These are phyloP conservation scores for Raddia guianensis DNA, from an alignment of 176 grass and related monocot genomes.

Conservation along the genomic window DNA sequence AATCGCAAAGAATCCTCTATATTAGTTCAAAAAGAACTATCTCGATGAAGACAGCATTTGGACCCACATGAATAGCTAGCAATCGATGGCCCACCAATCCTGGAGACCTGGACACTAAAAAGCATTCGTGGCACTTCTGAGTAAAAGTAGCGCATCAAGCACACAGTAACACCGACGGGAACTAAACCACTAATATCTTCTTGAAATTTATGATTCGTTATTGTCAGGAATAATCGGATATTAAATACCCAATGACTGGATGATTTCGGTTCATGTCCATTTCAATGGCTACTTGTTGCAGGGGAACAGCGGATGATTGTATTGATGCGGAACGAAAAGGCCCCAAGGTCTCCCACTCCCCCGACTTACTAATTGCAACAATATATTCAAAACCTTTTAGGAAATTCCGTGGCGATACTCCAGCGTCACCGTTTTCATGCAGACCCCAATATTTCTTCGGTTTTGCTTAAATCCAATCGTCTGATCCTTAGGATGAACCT, in stretches of 20 bases:
- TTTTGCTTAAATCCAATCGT: too few relatives aligned
- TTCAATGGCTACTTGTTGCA: slow-evolving; percentile 29
- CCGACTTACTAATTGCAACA: not conserved
- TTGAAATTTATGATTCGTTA: not conserved
- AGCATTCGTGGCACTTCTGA: not conserved
- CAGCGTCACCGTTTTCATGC: not conserved
- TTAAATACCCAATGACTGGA: not conserved
- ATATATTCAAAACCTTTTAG: not conserved
- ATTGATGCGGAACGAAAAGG: not conserved
- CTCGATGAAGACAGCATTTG: not conserved
- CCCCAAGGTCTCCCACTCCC: not conserved
- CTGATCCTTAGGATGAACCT: too few relatives aligned
- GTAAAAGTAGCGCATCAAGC: not conserved
- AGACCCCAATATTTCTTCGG: not conserved
- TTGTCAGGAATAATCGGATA: not conserved
- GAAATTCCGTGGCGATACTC: not conserved
- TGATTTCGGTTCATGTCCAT: slow-evolving; percentile 36
- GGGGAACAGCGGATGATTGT: not conserved
- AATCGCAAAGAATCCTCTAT: not conserved
- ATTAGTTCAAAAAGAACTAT: not conserved
- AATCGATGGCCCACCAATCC: too few relatives aligned
- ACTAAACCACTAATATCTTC: not conserved
- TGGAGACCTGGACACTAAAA: too few relatives aligned
- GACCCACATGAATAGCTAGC: too few relatives aligned
- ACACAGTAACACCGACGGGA: not conserved